Percentiles rank a stretch among this genome's conserved stretches.
phyloP scores from a whole-genome alignment of 179 eudicot genomes.

The Nepenthes alata region DNA sequence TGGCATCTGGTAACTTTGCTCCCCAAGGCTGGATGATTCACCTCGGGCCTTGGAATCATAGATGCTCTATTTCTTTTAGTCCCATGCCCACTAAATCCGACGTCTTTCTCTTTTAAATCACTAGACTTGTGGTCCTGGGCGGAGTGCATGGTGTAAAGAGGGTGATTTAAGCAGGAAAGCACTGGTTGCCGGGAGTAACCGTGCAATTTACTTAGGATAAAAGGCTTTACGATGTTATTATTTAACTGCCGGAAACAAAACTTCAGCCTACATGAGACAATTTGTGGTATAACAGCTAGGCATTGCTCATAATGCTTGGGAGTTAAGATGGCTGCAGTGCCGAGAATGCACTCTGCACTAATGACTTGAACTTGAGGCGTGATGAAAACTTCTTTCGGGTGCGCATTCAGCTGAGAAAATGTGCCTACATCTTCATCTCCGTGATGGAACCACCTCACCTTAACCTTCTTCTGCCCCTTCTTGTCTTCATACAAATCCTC shows the following conservation, averaged over 20 bases:
- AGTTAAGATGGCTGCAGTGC: conserved; percentile 25
- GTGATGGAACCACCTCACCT: conserved; percentile 31
- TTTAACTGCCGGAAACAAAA: conserved; percentile 35
- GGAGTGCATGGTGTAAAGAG: conserved; percentile 16
- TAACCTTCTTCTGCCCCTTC: conserved; percentile 26
- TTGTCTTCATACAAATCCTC: conserved; percentile 44
- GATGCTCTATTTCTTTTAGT: conserved; percentile 18
- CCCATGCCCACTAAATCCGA: conserved; percentile 1
- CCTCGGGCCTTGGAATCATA: conserved; percentile 10
- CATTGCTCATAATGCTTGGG: conserved; percentile 28
- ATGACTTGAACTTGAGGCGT: conserved; percentile 33
- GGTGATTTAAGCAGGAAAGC: conserved; percentile 21
- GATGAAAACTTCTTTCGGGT: conserved; percentile 35
- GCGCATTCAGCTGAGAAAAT: conserved; percentile 16
- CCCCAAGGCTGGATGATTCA: conserved; percentile 4
- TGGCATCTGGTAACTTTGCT: conserved; percentile 5
- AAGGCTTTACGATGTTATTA: conserved; percentile 20
- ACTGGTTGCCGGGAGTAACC: conserved; percentile 29
- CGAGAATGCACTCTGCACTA: conserved; percentile 26
- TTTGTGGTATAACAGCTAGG: conserved; percentile 17
- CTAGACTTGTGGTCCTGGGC: conserved; percentile 4
- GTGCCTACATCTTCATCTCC: conserved; percentile 14
- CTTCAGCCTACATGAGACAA: conserved; percentile 18
- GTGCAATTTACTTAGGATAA: conserved; percentile 21
- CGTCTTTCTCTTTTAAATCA: conserved; percentile 9